Conservation (phyloP, 306 rosid genomes). For the Quercus cerris region DNA sequence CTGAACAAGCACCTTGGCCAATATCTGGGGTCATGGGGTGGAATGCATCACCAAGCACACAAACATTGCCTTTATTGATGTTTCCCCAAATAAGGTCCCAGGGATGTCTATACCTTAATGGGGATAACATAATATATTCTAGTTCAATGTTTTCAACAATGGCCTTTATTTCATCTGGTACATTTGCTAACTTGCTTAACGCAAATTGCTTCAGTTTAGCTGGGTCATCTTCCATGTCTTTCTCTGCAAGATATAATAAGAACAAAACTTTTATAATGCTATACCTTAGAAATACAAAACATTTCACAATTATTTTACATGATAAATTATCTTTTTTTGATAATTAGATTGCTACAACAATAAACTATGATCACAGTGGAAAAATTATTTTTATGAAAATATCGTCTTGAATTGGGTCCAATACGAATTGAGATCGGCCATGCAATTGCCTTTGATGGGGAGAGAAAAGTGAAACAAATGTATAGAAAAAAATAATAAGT, state of each 20-base stretch:
- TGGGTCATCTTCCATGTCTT: constrained; percentile 25
- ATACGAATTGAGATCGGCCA: too few relatives aligned
- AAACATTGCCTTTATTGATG: constrained; percentile 55
- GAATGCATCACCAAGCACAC: constrained; percentile 67
- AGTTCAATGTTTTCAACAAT: constrained; percentile 17
- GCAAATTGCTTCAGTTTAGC: constrained; percentile 8
- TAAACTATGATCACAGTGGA: too few relatives aligned
- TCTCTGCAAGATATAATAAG: constrained; percentile 27
- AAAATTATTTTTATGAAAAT: too few relatives aligned
- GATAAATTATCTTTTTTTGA: too few relatives aligned
- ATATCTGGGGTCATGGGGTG: constrained; percentile 70
- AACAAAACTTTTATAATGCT: too few relatives aligned
- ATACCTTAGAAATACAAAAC: too few relatives aligned
- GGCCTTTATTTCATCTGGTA: constrained; percentile 1
- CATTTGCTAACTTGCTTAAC: constrained; percentile 20
- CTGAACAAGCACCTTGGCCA: constrained; percentile 62
- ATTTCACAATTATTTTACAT: too few relatives aligned
- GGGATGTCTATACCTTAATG: constrained; percentile 50
- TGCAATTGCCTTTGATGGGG: too few relatives aligned
- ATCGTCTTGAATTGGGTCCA: too few relatives aligned
- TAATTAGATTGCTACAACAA: too few relatives aligned
- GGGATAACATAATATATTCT: constrained; percentile 25
- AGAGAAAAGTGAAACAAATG: too few relatives aligned
- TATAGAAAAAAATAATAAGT: too few relatives aligned
- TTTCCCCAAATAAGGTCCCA: constrained; percentile 61